A percentile compares a stretch with the other conserved stretches of the same genome.
These are phyloP conservation scores for Pseudocercospora pini-densiflorae DNA, from an alignment of 2,329 filamentous ascomycete species.

Conservation along the genomic window DNA sequence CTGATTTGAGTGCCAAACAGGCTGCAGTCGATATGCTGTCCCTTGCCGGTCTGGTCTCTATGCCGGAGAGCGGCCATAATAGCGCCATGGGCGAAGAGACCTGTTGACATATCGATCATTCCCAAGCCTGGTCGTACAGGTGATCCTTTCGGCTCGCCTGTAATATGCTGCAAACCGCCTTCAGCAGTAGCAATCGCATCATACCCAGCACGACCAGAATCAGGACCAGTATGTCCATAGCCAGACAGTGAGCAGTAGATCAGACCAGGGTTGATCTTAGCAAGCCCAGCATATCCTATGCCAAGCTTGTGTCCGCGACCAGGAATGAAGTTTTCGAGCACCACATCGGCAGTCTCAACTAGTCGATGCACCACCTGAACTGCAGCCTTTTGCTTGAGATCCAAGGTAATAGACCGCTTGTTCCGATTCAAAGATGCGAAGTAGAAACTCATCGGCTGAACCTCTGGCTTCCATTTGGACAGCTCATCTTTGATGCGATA, in stretches of 20 bases:
- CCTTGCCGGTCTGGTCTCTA: constrained; percentile 40
- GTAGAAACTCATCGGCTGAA: constrained; percentile 46
- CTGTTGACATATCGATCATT: constrained; percentile 49
- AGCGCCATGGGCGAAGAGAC: constrained; percentile 48
- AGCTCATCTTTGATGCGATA: background rate
- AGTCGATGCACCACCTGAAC: constrained; percentile 39
- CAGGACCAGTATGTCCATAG: constrained; percentile 47
- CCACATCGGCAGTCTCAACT: constrained; percentile 40
- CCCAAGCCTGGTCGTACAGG: constrained; percentile 47
- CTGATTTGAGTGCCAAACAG: constrained; percentile 49
- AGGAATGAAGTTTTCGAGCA: constrained; percentile 49
- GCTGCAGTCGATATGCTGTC: constrained; percentile 49
- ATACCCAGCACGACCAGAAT: constrained; percentile 46
- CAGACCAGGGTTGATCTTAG: constrained; percentile 41
- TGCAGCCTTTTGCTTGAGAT: constrained; percentile 42
- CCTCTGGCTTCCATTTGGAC: constrained; percentile 31
- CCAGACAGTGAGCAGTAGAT: constrained; percentile 49
- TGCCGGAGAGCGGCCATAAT: constrained; percentile 45
- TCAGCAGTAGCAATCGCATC: constrained; percentile 49
- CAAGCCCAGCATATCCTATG: constrained; percentile 43
- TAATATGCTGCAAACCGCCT: constrained; percentile 47
- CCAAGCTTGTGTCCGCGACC: constrained; percentile 45
- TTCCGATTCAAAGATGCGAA: constrained; percentile 50
- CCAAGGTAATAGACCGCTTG: constrained; percentile 44
- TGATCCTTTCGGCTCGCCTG: constrained; percentile 43